phyloP scores from a whole-genome alignment of 352 stramenopile species.

The Phytophthora lateralis region DNA sequence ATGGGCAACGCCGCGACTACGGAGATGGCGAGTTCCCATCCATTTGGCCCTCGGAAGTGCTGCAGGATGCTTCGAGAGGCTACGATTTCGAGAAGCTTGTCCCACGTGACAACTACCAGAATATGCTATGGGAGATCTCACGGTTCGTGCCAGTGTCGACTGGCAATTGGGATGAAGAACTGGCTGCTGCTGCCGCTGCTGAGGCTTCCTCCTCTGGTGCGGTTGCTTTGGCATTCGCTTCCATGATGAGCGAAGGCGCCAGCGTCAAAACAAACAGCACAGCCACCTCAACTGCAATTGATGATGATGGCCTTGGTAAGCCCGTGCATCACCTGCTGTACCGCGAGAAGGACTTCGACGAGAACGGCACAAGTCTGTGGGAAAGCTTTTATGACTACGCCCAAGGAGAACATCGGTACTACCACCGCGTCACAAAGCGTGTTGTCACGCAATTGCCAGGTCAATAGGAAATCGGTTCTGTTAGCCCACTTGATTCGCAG shows the following conservation, averaged over 20 bases:
- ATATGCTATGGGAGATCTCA: constrained; percentile 69
- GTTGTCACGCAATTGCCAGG: constrained; percentile 38
- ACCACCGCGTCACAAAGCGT: constrained; percentile 69
- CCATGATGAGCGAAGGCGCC: constrained; percentile 12
- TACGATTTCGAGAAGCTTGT: constrained; percentile 71
- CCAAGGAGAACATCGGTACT: constrained; percentile 62
- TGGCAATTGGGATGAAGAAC: constrained; percentile 33
- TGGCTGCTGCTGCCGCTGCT: not conserved
- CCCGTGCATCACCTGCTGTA: constrained; percentile 27
- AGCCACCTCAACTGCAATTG: not conserved
- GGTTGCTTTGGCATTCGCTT: constrained; percentile 26
- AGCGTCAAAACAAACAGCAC: constrained; percentile 6
- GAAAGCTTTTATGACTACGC: constrained; percentile 73
- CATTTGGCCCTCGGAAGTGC: constrained; percentile 88
- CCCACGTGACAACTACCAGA: constrained; percentile 66
- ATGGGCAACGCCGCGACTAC: constrained; percentile 91
- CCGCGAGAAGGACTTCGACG: constrained; percentile 56
- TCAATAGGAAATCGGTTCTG: constrained; percentile 1
- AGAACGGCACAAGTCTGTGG: constrained; percentile 62
- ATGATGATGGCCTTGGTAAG: constrained; percentile 5
- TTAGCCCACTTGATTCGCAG: too few species aligned
- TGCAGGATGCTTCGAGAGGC: constrained; percentile 70
- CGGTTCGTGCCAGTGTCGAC: constrained; percentile 57
- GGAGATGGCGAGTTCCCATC: constrained; percentile 91
- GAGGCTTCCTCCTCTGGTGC: constrained; percentile 13